phyloP scores from a whole-genome alignment of 2,329 filamentous ascomycete species.

The Exophiala calicioides region DNA sequence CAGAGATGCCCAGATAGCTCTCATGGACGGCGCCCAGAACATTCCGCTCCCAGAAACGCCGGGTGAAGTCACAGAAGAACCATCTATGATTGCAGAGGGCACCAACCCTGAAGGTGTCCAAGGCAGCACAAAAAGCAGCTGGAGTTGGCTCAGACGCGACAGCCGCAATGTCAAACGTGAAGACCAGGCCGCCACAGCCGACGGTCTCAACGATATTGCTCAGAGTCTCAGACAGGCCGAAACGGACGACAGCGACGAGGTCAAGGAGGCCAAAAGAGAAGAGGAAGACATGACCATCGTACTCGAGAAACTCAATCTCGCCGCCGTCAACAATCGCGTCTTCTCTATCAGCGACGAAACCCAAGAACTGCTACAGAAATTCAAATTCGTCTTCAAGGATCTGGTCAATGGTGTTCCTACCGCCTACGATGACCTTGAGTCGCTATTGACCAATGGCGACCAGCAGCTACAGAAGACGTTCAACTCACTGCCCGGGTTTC shows the following conservation, averaged over 20 bases:
- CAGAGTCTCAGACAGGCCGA: conserved; percentile 34
- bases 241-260: conserved; percentile 37
- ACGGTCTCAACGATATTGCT: conserved; percentile 34
- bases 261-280: conserved; percentile 57
- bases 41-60: conserved; percentile 54
- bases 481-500: conserved; percentile 68
- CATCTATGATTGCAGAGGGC: conserved; percentile 32
- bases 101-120: conserved; percentile 33
- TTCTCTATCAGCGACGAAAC: conserved; percentile 84
- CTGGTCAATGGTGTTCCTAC: conserved; percentile 90
- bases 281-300: conserved; percentile 73
- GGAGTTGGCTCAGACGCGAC: conserved; percentile 44
- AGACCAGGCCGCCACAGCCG: conserved; percentile 33
- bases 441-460: conserved; percentile 64
- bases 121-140: conserved; percentile 29
- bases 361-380: conserved; percentile 75
- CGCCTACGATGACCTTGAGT: conserved; percentile 85
- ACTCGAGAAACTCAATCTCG: conserved; percentile 80
- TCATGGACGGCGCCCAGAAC: conserved; percentile 50
- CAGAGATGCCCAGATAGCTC: conserved; percentile 49
- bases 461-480: conserved; percentile 65
- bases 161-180: conserved; percentile 40
- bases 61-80: conserved; percentile 37
- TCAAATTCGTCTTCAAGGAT: conserved; percentile 89
- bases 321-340: conserved; percentile 79